phyloP scores from a whole-genome alignment of 2,329 filamentous ascomycete species.

The Penicillium brasilianum region DNA sequence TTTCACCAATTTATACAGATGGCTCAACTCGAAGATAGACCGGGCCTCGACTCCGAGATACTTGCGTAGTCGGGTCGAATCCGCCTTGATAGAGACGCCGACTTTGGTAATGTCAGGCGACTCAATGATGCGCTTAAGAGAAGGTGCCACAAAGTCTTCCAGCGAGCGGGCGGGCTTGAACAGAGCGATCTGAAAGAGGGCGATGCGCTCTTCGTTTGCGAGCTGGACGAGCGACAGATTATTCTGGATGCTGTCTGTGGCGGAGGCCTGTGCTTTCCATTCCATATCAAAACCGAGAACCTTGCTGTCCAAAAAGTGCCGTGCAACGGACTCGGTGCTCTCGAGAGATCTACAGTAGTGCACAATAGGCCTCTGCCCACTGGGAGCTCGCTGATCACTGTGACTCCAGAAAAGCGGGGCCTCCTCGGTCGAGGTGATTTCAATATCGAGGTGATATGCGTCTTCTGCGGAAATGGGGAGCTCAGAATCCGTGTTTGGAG shows the following conservation, averaged over 20 bases:
- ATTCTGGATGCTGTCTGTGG: constrained; percentile 59
- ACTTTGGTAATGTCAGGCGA: constrained; percentile 71
- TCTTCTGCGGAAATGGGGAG: neutral
- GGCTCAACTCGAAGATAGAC: constrained; percentile 79
- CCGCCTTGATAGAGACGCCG: constrained; percentile 76
- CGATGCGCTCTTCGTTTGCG: constrained; percentile 76
- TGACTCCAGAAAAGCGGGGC: constrained; percentile 41
- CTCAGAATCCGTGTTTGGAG: neutral
- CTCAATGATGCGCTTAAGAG: constrained; percentile 74
- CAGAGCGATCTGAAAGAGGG: constrained; percentile 77
- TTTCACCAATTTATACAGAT: constrained; percentile 78
- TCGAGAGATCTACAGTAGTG: constrained; percentile 76
- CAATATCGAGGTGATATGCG: neutral
- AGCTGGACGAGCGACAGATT: constrained; percentile 85
- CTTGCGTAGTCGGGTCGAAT: constrained; percentile 70
- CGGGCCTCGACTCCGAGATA: constrained; percentile 67
- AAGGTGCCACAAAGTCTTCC: constrained; percentile 68
- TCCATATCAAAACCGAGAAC: constrained; percentile 90
- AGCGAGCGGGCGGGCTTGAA: constrained; percentile 54
- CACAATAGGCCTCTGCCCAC: constrained; percentile 64
- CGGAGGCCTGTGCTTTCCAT: constrained; percentile 67
- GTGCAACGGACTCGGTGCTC: constrained; percentile 68
- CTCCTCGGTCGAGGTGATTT: neutral
- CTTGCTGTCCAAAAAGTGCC: constrained; percentile 70
- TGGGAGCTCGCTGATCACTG: constrained; percentile 52